Evolutionary conservation across 1,284 basidiomycete species (phyloP).

Genomic region (Rhodotorula sp.): DNA sequence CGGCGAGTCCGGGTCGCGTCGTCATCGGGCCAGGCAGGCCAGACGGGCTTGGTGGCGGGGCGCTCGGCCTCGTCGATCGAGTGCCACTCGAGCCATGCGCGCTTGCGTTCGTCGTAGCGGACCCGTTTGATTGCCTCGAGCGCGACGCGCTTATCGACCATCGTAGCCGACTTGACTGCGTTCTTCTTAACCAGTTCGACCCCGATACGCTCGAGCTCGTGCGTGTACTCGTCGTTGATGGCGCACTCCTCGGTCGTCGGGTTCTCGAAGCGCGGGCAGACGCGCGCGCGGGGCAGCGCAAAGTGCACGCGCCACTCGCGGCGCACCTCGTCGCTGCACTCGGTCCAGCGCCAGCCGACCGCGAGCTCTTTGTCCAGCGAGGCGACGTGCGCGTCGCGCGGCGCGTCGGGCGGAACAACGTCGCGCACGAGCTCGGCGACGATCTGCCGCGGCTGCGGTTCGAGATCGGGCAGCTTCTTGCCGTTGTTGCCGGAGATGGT

Average conservation of each 20-base stretch:
- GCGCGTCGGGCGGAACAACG: background rate
- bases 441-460: background rate
- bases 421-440: background rate
- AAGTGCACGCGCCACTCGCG: background rate
- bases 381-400: background rate
- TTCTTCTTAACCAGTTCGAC: background rate
- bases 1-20: too few species aligned
- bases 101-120: background rate
- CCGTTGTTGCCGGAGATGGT: conserved; percentile 1
- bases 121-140: background rate
- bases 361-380: background rate
- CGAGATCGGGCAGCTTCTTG: background rate
- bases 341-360: conserved; percentile 3
- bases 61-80: background rate
- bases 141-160: background rate
- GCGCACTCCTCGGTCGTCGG: background rate
- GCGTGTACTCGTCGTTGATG: conserved; percentile 1
- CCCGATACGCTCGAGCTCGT: background rate
- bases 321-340: conserved; percentile 6
- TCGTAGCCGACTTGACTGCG: too few species aligned
- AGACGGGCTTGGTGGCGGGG: background rate
- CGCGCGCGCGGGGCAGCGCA: background rate
- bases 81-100: background rate
- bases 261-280: conserved; percentile 1
- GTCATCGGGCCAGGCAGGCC: background rate